A percentile compares a stretch with the other conserved stretches of the same genome.
phyloP scores from a whole-genome alignment of 257 asterid genomes.

The Gentiana macrophylla region DNA sequence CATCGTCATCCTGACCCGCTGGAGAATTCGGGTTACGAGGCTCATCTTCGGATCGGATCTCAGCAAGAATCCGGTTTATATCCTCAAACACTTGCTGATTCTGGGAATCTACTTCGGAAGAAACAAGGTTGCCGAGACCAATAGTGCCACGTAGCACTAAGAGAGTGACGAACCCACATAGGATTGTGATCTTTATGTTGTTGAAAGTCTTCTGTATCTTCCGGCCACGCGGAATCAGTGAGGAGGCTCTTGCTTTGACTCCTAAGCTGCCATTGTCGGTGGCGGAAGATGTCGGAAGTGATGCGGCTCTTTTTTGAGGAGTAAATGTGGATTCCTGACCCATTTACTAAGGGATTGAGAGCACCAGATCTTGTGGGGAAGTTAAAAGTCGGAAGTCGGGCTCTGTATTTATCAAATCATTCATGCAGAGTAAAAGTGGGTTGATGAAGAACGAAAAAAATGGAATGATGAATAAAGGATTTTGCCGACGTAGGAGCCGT shows the following conservation, averaged over 20 bases:
- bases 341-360: constrained; percentile 17
- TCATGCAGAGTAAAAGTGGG: background rate
- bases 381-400: background rate
- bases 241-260: constrained; percentile 30
- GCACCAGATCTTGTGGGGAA: background rate
- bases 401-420: too few relatives aligned
- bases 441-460: constrained; percentile 14
- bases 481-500: constrained; percentile 5
- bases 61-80: constrained; percentile 58
- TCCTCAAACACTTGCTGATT: constrained; percentile 54
- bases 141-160: constrained; percentile 86
- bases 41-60: constrained; percentile 69
- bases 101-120: constrained; percentile 57
- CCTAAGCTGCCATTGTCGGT: constrained; percentile 23
- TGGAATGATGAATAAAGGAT: background rate
- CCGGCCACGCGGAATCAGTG: constrained; percentile 48
- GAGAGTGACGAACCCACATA: constrained; percentile 81
- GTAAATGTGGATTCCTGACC: constrained; percentile 50
- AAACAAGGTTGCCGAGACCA: constrained; percentile 56
- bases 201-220: constrained; percentile 71
- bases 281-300: constrained; percentile 33
- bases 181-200: constrained; percentile 65
- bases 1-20: constrained; percentile 9
- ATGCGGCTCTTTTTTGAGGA: constrained; percentile 54
- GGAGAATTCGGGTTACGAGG: constrained; percentile 35